These are phyloP conservation scores for Telopea speciosissima DNA, from an alignment of 177 flowering plant species.

Conservation along the genomic window DNA sequence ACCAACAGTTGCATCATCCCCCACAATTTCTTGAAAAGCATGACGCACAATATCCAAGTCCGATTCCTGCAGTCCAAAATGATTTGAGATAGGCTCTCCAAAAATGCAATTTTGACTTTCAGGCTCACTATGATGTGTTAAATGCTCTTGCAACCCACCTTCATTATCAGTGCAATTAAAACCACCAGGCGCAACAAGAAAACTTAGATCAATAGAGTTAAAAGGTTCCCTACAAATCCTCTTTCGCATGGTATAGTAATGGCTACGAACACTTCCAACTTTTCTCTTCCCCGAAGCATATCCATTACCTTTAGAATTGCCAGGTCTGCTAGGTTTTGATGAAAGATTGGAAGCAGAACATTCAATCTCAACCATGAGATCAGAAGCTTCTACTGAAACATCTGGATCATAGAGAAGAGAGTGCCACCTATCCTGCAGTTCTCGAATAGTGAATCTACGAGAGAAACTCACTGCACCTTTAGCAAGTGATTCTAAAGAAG, in stretches of 20 bases:
- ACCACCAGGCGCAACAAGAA: conserved; percentile 36
- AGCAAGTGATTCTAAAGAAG: conserved; percentile 92
- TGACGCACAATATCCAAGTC: conserved; percentile 34
- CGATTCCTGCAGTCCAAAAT: conserved; percentile 38
- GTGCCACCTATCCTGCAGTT: conserved; percentile 77
- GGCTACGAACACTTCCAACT: conserved; percentile 52
- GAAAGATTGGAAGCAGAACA: conserved; percentile 32
- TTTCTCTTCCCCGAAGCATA: conserved; percentile 47
- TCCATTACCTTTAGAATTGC: conserved; percentile 35
- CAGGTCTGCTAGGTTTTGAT: conserved; percentile 34
- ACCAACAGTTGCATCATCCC: conserved; percentile 17
- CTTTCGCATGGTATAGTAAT: conserved; percentile 77
- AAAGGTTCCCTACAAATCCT: conserved; percentile 54
- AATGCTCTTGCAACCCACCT: conserved; percentile 21
- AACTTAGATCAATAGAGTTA: conserved; percentile 39
- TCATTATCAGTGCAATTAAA: conserved; percentile 32
- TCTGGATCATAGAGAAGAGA: conserved; percentile 80
- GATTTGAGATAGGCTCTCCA: conserved; percentile 31
- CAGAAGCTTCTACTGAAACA: conserved; percentile 60
- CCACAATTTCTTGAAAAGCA: conserved; percentile 33
- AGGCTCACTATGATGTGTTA: conserved; percentile 22
- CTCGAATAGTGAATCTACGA: conserved; percentile 54
- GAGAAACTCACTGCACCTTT: conserved; percentile 93
- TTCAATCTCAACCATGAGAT: conserved; percentile 53
- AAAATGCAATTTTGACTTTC: conserved; percentile 24